These are phyloP conservation scores for Colletotrichum eleusines DNA, from an alignment of 2,329 filamentous ascomycete species.

Conservation along the genomic window DNA sequence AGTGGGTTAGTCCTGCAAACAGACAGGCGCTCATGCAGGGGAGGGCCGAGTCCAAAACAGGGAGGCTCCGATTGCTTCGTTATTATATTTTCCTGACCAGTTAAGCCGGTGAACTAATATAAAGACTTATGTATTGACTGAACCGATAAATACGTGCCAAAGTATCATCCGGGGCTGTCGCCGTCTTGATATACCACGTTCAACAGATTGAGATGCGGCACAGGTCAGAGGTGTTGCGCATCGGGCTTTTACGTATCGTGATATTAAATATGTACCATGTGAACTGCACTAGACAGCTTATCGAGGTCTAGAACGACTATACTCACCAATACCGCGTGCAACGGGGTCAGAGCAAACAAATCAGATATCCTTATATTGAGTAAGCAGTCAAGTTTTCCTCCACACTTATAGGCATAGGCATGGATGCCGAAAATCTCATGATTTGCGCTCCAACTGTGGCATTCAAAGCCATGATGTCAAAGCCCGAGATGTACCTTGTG, in stretches of 20 bases:
- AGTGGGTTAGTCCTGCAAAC: background rate
- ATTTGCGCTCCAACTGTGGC: background rate
- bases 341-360: background rate
- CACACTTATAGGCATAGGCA: background rate
- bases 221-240: no score
- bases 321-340: background rate
- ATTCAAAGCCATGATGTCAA: constrained; percentile 45
- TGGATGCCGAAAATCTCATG: background rate
- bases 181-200: background rate
- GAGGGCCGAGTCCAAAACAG: background rate
- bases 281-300: no score
- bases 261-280: no score
- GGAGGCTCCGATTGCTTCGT: background rate
- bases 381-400: background rate
- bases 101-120: background rate
- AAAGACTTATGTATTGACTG: no score
- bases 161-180: background rate
- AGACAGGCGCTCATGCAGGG: background rate
- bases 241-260: no score
- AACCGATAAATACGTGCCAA: no score
- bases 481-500: constrained; percentile 50
- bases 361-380: background rate
- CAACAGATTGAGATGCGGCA: no score
- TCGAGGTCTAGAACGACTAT: no score
- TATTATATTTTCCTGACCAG: background rate